A percentile compares a stretch with the other conserved stretches of the same genome.
phyloP scores from a whole-genome alignment of 1,284 basidiomycete species.

The Rhodotorula glutinis region DNA sequence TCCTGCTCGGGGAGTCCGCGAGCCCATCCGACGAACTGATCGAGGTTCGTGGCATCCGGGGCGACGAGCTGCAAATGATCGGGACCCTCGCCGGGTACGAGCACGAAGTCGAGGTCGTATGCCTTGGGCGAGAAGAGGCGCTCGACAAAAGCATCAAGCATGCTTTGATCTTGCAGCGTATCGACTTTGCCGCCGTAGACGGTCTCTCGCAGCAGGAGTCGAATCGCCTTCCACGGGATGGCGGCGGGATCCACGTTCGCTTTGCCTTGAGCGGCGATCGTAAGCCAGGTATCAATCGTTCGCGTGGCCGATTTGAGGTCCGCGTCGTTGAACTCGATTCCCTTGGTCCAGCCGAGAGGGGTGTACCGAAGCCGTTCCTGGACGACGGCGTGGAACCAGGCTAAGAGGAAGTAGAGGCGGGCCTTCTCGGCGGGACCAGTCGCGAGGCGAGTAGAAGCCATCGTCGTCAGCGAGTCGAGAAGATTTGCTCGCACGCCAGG shows the following conservation, averaged over 20 bases:
- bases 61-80: conserved; percentile 55
- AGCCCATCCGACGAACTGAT: conserved; percentile 85
- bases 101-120: conserved; percentile 85
- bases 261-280: conserved; percentile 71
- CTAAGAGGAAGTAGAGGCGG: conserved; percentile 79
- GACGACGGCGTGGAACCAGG: conserved; percentile 96
- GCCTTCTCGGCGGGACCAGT: conserved; percentile 83
- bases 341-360: conserved; percentile 91
- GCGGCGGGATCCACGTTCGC: conserved; percentile 83
- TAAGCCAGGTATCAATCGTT: conserved; percentile 87
- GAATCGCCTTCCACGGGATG: conserved; percentile 89
- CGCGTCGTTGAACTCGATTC: conserved; percentile 96
- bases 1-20: conserved; percentile 59
- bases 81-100: conserved; percentile 60
- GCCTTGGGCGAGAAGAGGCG: conserved; percentile 77
- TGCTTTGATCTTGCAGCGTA: conserved; percentile 86
- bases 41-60: conserved; percentile 85
- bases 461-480: conserved; percentile 78
- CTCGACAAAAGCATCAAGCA: conserved; percentile 88
- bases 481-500: conserved; percentile 93
- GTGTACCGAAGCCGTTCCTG: conserved; percentile 93
- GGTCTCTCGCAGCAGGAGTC: conserved; percentile 86
- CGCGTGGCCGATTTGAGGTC: conserved; percentile 89
- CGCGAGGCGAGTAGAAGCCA: conserved; percentile 65
- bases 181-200: conserved; percentile 86